These are phyloP conservation scores for Lyophyllum shimeji DNA, from an alignment of 768 basidiomycete genomes.

Conservation along the genomic window DNA sequence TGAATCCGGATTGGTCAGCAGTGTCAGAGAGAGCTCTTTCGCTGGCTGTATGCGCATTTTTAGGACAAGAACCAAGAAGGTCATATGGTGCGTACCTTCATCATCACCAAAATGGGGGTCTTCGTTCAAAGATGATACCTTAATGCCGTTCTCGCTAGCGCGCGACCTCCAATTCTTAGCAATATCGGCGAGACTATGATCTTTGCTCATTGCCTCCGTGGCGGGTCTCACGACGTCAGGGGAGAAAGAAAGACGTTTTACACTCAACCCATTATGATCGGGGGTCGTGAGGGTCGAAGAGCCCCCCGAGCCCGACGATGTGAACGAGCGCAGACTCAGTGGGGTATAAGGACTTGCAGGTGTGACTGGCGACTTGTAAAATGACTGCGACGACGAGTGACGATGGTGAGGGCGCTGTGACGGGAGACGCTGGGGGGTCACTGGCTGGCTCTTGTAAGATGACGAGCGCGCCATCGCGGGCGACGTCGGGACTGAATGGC, in stretches of 20 bases:
- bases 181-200: slow-evolving; percentile 57
- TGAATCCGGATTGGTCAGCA: slow-evolving; percentile 45
- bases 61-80: slow-evolving; percentile 19
- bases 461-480: slow-evolving; percentile 41
- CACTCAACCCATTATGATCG: slow-evolving; percentile 37
- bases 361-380: slow-evolving; percentile 59
- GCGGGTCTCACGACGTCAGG: slow-evolving; percentile 37
- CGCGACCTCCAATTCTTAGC: slow-evolving; percentile 72
- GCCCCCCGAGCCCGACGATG: slow-evolving; percentile 51
- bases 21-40: slow-evolving; percentile 48
- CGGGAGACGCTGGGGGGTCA: slow-evolving; percentile 65
- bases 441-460: slow-evolving; percentile 40
- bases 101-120: slow-evolving; percentile 46
- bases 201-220: slow-evolving; percentile 24
- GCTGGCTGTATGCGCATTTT: slow-evolving; percentile 51
- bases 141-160: slow-evolving; percentile 71
- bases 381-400: slow-evolving; percentile 39
- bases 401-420: slow-evolving; percentile 41
- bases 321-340: slow-evolving; percentile 63
- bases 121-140: slow-evolving; percentile 53
- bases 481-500: slow-evolving; percentile 45
- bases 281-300: slow-evolving; percentile 63
- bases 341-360: slow-evolving; percentile 72
- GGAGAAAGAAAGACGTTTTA: slow-evolving; percentile 45
- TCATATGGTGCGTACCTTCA: slow-evolving; percentile 38